phyloP scores from a whole-genome alignment of 306 rosid genomes.

The Sindora glabra region DNA sequence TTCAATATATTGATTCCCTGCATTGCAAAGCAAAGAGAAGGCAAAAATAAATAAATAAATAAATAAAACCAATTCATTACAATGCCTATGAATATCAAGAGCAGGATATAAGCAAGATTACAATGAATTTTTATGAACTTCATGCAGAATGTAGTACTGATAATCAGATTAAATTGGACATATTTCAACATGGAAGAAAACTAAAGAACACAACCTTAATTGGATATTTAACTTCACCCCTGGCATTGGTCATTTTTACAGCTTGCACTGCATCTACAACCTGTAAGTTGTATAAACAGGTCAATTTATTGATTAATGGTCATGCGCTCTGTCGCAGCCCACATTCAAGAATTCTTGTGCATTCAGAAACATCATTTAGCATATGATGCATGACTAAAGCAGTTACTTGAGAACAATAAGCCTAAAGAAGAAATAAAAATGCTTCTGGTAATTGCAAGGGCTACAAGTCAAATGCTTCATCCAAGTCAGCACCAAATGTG shows the following conservation, averaged over 20 bases:
- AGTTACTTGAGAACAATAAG: background rate
- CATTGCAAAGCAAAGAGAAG: background rate
- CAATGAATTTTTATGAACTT: background rate
- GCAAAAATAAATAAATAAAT: no score
- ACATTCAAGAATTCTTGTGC: no score
- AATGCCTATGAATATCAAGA: background rate
- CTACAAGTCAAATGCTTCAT: background rate
- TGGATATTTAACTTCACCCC: slow-evolving; percentile 92
- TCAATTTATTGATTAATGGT: slow-evolving; percentile 1
- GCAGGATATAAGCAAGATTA: background rate
- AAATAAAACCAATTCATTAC: background rate
- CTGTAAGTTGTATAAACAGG: slow-evolving; percentile 29
- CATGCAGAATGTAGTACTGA: background rate
- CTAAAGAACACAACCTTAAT: slow-evolving; percentile 52
- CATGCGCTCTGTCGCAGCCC: no score
- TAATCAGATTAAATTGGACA: background rate
- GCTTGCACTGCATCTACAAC: slow-evolving; percentile 89
- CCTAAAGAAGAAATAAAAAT: background rate
- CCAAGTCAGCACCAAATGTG: background rate
- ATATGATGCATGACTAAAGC: background rate
- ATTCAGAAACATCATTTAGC: background rate
- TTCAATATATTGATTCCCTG: slow-evolving; percentile 92
- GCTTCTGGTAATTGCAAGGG: background rate
- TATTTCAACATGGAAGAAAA: background rate
- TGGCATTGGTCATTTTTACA: slow-evolving; percentile 87